Base-by-base conservation (phyloP, 2,329 filamentous ascomycete species). In the Sporothrix dimorphospora region DNA sequence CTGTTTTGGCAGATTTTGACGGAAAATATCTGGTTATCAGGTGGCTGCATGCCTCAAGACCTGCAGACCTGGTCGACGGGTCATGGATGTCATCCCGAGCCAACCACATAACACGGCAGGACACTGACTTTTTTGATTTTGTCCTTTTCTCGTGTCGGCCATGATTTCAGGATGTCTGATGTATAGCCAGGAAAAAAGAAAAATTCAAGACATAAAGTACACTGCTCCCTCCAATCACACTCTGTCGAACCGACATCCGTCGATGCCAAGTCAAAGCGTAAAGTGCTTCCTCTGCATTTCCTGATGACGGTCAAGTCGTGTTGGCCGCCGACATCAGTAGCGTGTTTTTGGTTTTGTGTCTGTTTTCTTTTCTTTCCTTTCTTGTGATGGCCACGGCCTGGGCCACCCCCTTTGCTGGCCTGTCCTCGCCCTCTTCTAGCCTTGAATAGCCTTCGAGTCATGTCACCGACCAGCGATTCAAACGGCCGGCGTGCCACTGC, bases 71-170 rank as follows among this genome's bases (percentile, higher is more conserved):
- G 19, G 45, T 67, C 27, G 19, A 49, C 19, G 65, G 45, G 63
- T 49, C 42, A 34, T 66, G 24, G 24, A 66, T n/a, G 40, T 30
- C 24, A 24, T 14, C 21, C 21, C n/a, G 21, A n/a, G 16, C 65
- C 65, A 51, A 51, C 42, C 42, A 49, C 42, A 67, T 49, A 67
- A 67, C 65, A 67, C 65, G 65, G 27, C 65, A 67, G 19, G 45
- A 67, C 65, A 24, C 45, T 45, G 65, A 51, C 19, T 38, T 53
- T 51, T 24, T 16, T 8, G 21, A 19, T 16, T 66, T 1, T 66
- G 21, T 51, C 8, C 1, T 51, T 38, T 51, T 7, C n/a, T 34
- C 7, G 14, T 49, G 21, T 27, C 14, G 21, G 2, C 27, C 3
- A 51, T 38, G 16, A 27, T 34, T n/a, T 6, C 27, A 47, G 6